These are phyloP conservation scores for Choricystis sp. DNA, from an alignment of 139 green algal genomes.

Conservation along the genomic window DNA sequence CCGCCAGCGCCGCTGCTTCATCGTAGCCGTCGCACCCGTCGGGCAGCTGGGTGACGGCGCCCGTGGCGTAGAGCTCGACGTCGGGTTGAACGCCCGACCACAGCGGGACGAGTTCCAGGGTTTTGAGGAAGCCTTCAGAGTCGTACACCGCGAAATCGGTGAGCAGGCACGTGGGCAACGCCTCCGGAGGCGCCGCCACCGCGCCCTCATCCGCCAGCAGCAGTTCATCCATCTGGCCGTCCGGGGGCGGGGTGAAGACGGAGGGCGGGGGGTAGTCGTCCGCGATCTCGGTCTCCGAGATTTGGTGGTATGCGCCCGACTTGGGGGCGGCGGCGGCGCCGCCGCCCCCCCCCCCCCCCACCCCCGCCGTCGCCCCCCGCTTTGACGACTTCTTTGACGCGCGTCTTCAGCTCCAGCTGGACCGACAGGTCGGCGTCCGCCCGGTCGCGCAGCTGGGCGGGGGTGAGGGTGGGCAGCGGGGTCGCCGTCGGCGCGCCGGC, in stretches of 20 bases:
- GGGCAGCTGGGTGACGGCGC: slow-evolving; percentile 25
- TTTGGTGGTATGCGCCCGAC: slow-evolving; percentile 55
- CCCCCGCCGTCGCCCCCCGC: slow-evolving; percentile 32
- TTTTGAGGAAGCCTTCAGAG: slow-evolving; percentile 54
- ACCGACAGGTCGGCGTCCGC: background rate
- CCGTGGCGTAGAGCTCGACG: slow-evolving; percentile 69
- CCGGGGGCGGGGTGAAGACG: slow-evolving; percentile 57
- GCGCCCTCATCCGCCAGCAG: slow-evolving; percentile 59
- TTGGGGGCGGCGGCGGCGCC: slow-evolving; percentile 2
- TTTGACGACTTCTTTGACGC: slow-evolving; percentile 68
- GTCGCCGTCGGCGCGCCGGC: slow-evolving; percentile 1
- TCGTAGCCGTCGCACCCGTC: slow-evolving; percentile 11
- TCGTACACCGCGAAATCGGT: slow-evolving; percentile 76
- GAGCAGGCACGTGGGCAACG: slow-evolving; percentile 54
- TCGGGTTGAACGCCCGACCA: slow-evolving; percentile 61
- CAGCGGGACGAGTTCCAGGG: slow-evolving; percentile 85
- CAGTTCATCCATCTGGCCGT: slow-evolving; percentile 79
- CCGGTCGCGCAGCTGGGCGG: background rate
- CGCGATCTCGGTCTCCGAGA: slow-evolving; percentile 81
- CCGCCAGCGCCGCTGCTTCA: background rate
- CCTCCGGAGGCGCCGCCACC: slow-evolving; percentile 38
- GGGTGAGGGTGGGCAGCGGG: background rate
- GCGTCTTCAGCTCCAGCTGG: slow-evolving; percentile 28
- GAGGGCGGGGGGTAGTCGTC: slow-evolving; percentile 80
- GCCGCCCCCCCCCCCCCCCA: background rate